Evolutionary conservation across 2,329 filamentous ascomycete genomes (phyloP), one percentile per base, ranked within the genome.

Genomic region (Gaeumannomyces tritici): DNA sequence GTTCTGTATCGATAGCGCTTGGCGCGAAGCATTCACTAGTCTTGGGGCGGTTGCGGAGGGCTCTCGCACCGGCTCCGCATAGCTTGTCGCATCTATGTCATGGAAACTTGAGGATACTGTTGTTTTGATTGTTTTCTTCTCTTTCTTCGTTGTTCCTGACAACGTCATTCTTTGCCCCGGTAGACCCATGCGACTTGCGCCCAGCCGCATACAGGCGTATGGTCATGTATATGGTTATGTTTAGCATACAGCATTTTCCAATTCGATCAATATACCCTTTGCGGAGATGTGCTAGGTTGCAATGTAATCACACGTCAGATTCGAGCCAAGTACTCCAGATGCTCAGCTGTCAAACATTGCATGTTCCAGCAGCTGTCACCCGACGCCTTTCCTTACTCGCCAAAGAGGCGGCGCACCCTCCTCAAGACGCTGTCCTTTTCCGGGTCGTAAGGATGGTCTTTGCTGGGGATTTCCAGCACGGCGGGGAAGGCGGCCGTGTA

Each of bases 361-460:
- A 13, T 42, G 24, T n/a, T n/a, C 42, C 18, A 35, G 12, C 29
- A 27, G n/a, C 26, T 28, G 9, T 54, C 58, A 24, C 12, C 27
- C n/a, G 31, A 21, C 31, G 31, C n/a, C n/a, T n/a, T n/a, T 21
- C n/a, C 35, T 33, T 60, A 93, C 79, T 93, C 85, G 69, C 85
- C 85, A 77, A 88, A 88, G 63, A 86, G 67, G 64, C 83, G 79
- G 65, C 83, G 79, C 57, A 99, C 95, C 68, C 95, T 84, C 78
- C 93, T 90, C 77, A 99, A 76, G 56, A 99, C 93, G 72, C 93
- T 98, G 75, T 99, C 95, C 81, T 99, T 99, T 78, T 99, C 95
- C 0, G 95, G 95, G 70, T 99, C 93, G 73, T 99, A 99, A 2
- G 95, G 95, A 74, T 99, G 95, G 75, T 99, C 95, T 82, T 99